Evolutionary conservation across 2,329 filamentous ascomycete genomes (phyloP).

Genomic region (Talaromyces sp.): DNA sequence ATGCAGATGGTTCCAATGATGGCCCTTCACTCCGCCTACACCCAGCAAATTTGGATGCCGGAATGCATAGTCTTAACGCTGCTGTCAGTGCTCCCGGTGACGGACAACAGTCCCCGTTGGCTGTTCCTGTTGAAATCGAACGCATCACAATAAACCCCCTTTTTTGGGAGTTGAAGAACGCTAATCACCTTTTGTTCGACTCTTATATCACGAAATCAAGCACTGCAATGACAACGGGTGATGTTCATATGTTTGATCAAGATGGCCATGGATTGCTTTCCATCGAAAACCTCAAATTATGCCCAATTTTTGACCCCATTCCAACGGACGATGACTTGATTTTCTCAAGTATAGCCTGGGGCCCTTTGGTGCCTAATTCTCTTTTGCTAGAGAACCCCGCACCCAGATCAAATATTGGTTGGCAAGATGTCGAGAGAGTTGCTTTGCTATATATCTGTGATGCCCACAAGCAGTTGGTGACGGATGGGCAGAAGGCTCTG

Average conservation of each 20-base stretch:
- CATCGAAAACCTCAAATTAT: neutral
- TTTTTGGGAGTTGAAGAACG: slow-evolving; percentile 23
- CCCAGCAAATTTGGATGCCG: slow-evolving; percentile 4
- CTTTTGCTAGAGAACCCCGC: neutral
- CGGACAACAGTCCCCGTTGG: slow-evolving; percentile 9
- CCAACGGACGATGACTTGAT: neutral
- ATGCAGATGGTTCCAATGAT: neutral
- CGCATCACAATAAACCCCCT: slow-evolving; percentile 12
- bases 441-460: neutral
- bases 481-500: neutral
- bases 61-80: slow-evolving; percentile 10
- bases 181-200: slow-evolving; percentile 1
- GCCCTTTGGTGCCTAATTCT: neutral
- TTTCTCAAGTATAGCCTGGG: neutral
- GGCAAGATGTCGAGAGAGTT: neutral
- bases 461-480: neutral
- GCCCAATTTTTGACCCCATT: neutral
- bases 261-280: neutral
- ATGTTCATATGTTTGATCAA: neutral
- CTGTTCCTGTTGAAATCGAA: slow-evolving; percentile 12
- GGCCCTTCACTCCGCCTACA: slow-evolving; percentile 1
- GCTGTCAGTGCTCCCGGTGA: slow-evolving; percentile 15
- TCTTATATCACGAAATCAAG: neutral
- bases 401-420: neutral
- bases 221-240: neutral